Evolutionary conservation across 176 grass and related monocot genomes (phyloP).

Genomic region (Olyra latifolia): DNA sequence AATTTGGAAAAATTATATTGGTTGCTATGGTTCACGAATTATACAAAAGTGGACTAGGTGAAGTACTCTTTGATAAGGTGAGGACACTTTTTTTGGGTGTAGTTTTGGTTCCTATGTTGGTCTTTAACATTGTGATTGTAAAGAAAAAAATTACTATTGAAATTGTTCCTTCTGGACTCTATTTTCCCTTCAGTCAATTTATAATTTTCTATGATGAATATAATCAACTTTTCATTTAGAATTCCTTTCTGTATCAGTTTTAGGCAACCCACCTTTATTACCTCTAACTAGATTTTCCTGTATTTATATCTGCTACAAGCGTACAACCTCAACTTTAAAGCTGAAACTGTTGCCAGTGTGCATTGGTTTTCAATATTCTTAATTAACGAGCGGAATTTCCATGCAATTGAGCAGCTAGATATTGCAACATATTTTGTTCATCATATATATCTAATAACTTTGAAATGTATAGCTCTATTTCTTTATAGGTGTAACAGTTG

Average conservation of each 20-base stretch:
- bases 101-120: conserved; percentile 3
- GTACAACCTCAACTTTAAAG: background rate
- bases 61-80: conserved; percentile 93
- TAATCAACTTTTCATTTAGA: background rate
- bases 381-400: background rate
- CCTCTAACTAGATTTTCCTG: background rate
- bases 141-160: background rate
- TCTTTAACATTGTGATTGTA: conserved; percentile 21
- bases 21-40: conserved; percentile 92
- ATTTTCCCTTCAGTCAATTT: background rate
- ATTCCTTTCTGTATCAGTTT: background rate
- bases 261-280: conserved; percentile 7
- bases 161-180: background rate
- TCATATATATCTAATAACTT: no score
- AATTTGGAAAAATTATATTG: conserved; percentile 85
- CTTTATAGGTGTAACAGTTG: no score
- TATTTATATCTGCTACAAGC: background rate
- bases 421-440: no score
- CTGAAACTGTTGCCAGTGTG: background rate
- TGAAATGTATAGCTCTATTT: no score
- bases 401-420: no score
- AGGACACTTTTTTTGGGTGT: background rate
- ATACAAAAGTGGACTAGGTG: conserved; percentile 81
- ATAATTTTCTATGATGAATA: background rate
- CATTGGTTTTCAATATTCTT: background rate